phyloP scores from a whole-genome alignment of 768 basidiomycete genomes.

The Auricularia heimuer region DNA sequence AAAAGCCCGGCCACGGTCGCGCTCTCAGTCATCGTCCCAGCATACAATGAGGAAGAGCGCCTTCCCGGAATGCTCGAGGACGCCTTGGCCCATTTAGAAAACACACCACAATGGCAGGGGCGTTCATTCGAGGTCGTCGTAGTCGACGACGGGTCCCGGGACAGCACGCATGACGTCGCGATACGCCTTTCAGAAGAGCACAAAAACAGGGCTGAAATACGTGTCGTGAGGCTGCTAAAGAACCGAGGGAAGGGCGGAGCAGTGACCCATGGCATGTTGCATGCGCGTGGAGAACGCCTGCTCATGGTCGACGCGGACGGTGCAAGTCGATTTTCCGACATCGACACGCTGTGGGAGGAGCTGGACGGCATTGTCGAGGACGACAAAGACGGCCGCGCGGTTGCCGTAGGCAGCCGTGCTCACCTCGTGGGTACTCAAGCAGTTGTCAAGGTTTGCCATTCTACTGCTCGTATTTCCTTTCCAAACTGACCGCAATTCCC shows the following conservation, averaged over 20 bases:
- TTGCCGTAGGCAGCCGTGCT: conserved; percentile 77
- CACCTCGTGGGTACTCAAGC: conserved; percentile 88
- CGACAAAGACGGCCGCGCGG: conserved; percentile 44
- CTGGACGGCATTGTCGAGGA: conserved; percentile 53
- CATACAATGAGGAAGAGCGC: conserved; percentile 82
- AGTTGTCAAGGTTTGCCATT: conserved; percentile 72
- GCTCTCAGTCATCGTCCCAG: conserved; percentile 78
- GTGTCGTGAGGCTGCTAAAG: conserved; percentile 63
- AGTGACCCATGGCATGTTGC: conserved; percentile 84
- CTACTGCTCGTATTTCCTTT: background rate
- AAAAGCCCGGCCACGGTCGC: conserved; percentile 38
- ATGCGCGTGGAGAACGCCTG: conserved; percentile 63
- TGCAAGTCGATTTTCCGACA: conserved; percentile 77
- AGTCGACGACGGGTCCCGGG: conserved; percentile 82
- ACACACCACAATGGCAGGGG: conserved; percentile 22
- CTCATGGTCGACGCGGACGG: conserved; percentile 95
- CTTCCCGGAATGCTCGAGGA: conserved; percentile 76
- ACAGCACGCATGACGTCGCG: conserved; percentile 59
- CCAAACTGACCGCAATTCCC: background rate
- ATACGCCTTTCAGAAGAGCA: conserved; percentile 48
- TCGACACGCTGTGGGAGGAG: conserved; percentile 66
- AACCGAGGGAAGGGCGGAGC: conserved; percentile 93
- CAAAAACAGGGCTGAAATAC: conserved; percentile 51
- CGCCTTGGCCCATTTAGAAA: conserved; percentile 54
- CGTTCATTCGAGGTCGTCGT: conserved; percentile 75